These are phyloP conservation scores for Hyphopichia burtonii DNA, from an alignment of 1,139 yeast species.

Conservation along the genomic window DNA sequence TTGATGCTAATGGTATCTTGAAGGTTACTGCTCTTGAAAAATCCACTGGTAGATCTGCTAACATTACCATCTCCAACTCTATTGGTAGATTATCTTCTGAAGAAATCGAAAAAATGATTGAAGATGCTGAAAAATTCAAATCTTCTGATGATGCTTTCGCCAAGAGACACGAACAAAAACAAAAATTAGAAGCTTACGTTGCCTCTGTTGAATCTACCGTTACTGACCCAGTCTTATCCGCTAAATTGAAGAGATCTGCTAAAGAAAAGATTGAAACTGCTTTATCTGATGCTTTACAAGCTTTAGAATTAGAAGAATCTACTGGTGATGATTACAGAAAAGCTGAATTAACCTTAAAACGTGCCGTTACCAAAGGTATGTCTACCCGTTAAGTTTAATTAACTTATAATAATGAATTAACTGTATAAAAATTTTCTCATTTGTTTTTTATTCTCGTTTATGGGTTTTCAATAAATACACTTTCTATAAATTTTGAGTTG, in stretches of 20 bases:
- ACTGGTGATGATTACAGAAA: conserved; percentile 97
- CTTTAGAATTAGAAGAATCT: conserved; percentile 96
- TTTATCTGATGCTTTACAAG: conserved; percentile 96
- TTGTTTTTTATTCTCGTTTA: conserved; percentile 14
- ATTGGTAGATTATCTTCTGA: conserved; percentile 98
- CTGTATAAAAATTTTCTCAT: conserved; percentile 20
- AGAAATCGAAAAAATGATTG: conserved; percentile 98
- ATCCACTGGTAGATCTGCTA: conserved; percentile 98
- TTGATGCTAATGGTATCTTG: conserved; percentile 99
- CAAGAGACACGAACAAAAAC: conserved; percentile 99
- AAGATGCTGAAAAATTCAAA: conserved; percentile 99
- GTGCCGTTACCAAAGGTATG: conserved; percentile 99
- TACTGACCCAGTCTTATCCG: conserved; percentile 97
- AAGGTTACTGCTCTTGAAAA: conserved; percentile 99
- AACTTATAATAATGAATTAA: conserved; percentile 10
- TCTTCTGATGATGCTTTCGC: conserved; percentile 99
- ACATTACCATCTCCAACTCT: conserved; percentile 99
- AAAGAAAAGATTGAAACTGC: conserved; percentile 98
- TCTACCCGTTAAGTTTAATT: conserved; percentile 79
- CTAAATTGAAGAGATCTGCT: conserved; percentile 97
- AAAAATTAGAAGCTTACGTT: conserved; percentile 98
- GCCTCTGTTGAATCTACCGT: conserved; percentile 95
- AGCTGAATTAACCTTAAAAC: conserved; percentile 98
- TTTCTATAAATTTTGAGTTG: conserved; percentile 2
- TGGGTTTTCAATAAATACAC: conserved; percentile 18